These are phyloP conservation scores for Domatiomyces catenatus DNA, from an alignment of 2,329 filamentous ascomycete species.

Conservation along the genomic window DNA sequence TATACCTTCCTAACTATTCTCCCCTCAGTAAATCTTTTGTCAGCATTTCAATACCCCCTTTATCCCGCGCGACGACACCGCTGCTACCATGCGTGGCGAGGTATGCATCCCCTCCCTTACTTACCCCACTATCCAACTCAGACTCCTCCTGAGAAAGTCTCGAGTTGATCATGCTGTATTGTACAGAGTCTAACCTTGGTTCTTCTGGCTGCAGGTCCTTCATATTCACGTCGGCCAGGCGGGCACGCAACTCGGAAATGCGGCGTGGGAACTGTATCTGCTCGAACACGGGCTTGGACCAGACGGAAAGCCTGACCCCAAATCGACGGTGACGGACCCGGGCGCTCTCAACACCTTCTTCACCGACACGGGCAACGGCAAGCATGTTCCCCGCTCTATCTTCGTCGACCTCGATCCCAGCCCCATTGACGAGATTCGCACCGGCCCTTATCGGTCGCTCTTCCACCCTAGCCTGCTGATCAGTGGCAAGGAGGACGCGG, in stretches of 20 bases:
- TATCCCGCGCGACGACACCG: background rate
- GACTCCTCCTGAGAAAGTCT: background rate
- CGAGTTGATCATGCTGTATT: background rate
- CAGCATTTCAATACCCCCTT: background rate
- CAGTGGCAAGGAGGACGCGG: slow-evolving; percentile 54
- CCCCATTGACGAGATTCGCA: slow-evolving; percentile 53
- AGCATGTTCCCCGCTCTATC: slow-evolving; percentile 54
- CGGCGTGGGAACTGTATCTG: slow-evolving; percentile 56
- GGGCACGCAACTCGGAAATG: slow-evolving; percentile 52
- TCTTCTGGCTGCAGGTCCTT: slow-evolving; percentile 35
- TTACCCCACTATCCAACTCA: background rate
- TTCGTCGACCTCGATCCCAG: slow-evolving; percentile 53
- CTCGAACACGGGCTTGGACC: slow-evolving; percentile 49
- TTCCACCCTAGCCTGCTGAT: slow-evolving; percentile 53
- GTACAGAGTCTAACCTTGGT: background rate
- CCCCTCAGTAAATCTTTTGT: too few species aligned
- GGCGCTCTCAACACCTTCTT: slow-evolving; percentile 53
- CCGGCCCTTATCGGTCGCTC: slow-evolving; percentile 45
- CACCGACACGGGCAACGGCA: slow-evolving; percentile 47
- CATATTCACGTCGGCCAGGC: slow-evolving; percentile 56
- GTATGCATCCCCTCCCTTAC: background rate
- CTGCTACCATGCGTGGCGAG: background rate
- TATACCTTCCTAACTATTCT: too few species aligned
- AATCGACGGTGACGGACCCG: slow-evolving; percentile 36
- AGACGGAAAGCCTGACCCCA: slow-evolving; percentile 44